These are phyloP conservation scores for Takashimella koratensis DNA, from an alignment of 1,284 basidiomycete species.

Conservation along the genomic window DNA sequence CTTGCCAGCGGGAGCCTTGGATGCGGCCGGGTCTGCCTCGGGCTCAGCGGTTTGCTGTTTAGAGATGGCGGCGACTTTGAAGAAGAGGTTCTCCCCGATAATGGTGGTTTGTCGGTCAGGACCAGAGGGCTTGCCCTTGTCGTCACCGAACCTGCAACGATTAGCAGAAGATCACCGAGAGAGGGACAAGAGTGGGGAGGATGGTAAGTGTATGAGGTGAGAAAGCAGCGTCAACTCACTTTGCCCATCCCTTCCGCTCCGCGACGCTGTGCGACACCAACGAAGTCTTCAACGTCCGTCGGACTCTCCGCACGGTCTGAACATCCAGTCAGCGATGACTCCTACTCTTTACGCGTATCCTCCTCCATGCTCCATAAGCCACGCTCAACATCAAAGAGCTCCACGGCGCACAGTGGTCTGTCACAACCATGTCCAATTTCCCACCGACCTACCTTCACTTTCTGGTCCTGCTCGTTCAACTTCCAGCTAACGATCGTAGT, in stretches of 20 bases:
- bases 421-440: too few relatives aligned
- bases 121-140: constrained; percentile 81
- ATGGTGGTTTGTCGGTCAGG: constrained; percentile 94
- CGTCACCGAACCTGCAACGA: constrained; percentile 75
- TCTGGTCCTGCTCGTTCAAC: constrained; percentile 88
- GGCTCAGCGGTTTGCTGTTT: constrained; percentile 55
- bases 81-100: constrained; percentile 81
- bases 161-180: too few relatives aligned
- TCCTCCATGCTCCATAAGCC: too few relatives aligned
- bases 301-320: constrained; percentile 62
- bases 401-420: too few relatives aligned
- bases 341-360: too few relatives aligned
- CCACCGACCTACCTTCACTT: constrained; percentile 84
- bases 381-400: too few relatives aligned
- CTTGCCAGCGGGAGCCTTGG: constrained; percentile 71
- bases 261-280: constrained; percentile 91
- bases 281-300: constrained; percentile 84
- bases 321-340: too few relatives aligned
- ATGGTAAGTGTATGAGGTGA: not conserved
- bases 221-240: constrained; percentile 51
- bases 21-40: constrained; percentile 64
- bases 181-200: not conserved
- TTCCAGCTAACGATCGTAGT: constrained; percentile 79
- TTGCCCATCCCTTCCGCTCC: constrained; percentile 86
- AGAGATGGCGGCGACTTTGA: constrained; percentile 76